A percentile compares a stretch with the other conserved stretches of the same genome.
Evolutionary conservation across 805 yeast species (phyloP).

Genomic region (Sugiyamaella mastotermitis): DNA sequence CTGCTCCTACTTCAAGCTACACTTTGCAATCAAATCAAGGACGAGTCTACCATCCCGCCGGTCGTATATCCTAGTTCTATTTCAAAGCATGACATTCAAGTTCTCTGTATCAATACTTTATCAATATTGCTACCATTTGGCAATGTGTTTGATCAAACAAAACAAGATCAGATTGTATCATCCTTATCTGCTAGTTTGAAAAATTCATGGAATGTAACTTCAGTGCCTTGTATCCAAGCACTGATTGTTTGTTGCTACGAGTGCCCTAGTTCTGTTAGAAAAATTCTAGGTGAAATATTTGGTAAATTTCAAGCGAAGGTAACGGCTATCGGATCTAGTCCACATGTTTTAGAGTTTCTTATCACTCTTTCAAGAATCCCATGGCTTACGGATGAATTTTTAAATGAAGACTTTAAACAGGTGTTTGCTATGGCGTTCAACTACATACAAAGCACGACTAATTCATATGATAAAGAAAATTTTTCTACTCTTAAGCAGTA

Average conservation of each 20-base stretch:
- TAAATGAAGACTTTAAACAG: conserved; percentile 68
- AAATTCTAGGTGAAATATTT: conserved; percentile 59
- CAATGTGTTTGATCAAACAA: conserved; percentile 47
- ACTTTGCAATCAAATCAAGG: conserved; percentile 51
- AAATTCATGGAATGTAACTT: conserved; percentile 70
- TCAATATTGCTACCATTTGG: conserved; percentile 46
- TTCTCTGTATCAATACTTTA: conserved; percentile 54
- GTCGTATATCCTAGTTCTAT: conserved; percentile 38
- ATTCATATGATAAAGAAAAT: conserved; percentile 41
- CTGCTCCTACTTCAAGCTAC: conserved; percentile 39
- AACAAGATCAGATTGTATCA: conserved; percentile 54
- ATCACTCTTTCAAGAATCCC: conserved; percentile 62
- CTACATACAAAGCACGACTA: conserved; percentile 51
- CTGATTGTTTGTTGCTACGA: conserved; percentile 77
- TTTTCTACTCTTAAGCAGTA: conserved; percentile 46
- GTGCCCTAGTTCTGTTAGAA: conserved; percentile 65
- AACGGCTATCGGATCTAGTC: conserved; percentile 59
- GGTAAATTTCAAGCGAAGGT: conserved; percentile 71
- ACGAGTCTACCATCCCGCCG: conserved; percentile 38
- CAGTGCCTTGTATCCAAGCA: conserved; percentile 71
- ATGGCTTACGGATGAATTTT: conserved; percentile 60
- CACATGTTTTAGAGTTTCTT: conserved; percentile 72
- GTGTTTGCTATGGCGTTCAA: conserved; percentile 81
- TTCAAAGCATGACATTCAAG: conserved; percentile 57
- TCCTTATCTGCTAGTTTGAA: conserved; percentile 46